Percentiles rank a stretch among this genome's conserved stretches.
These are phyloP conservation scores for Laetiporus sulphureus DNA, from an alignment of 1,284 basidiomycete genomes.

Conservation along the genomic window DNA sequence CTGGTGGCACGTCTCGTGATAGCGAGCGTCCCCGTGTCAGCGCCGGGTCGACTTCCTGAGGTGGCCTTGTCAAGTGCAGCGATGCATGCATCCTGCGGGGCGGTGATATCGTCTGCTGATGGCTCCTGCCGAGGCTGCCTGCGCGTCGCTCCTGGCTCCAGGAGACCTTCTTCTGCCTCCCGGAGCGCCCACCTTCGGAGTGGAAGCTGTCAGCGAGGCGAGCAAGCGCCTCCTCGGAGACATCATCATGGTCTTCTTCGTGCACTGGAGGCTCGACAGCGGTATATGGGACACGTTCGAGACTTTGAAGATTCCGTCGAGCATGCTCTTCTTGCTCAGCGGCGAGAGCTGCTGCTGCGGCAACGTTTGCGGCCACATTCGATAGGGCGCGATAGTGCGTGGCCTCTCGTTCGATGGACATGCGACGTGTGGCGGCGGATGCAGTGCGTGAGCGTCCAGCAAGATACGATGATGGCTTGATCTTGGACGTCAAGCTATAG, in stretches of 20 bases:
- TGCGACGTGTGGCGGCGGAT: constrained; percentile 34
- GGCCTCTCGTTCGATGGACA: constrained; percentile 41
- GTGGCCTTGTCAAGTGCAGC: constrained; percentile 25
- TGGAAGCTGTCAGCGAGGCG: constrained; percentile 64
- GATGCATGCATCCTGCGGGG: constrained; percentile 23
- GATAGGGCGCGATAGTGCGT: constrained; percentile 65
- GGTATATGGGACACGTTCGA: constrained; percentile 14
- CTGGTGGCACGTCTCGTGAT: constrained; percentile 25
- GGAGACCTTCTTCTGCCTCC: constrained; percentile 47
- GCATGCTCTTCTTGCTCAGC: constrained; percentile 46
- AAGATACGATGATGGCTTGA: constrained; percentile 29
- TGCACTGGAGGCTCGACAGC: constrained; percentile 14
- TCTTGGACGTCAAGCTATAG: constrained; percentile 39
- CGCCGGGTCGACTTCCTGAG: constrained; percentile 16
- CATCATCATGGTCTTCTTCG: constrained; percentile 40
- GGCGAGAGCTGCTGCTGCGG: constrained; percentile 57
- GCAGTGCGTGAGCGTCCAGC: constrained; percentile 37
- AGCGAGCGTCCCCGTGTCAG: constrained; percentile 38
- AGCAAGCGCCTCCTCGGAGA: constrained; percentile 43
- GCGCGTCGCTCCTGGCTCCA: constrained; percentile 57
- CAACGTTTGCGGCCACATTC: constrained; percentile 58
- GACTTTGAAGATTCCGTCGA: constrained; percentile 20
- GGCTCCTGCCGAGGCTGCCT: constrained; percentile 33
- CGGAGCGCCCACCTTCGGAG: constrained; percentile 51
- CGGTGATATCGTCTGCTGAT: constrained; percentile 16